A percentile compares a stretch with the other conserved stretches of the same genome.
Evolutionary conservation across 148 eudicot genomes (phyloP).

Genomic region (Rhododendron vialii): DNA sequence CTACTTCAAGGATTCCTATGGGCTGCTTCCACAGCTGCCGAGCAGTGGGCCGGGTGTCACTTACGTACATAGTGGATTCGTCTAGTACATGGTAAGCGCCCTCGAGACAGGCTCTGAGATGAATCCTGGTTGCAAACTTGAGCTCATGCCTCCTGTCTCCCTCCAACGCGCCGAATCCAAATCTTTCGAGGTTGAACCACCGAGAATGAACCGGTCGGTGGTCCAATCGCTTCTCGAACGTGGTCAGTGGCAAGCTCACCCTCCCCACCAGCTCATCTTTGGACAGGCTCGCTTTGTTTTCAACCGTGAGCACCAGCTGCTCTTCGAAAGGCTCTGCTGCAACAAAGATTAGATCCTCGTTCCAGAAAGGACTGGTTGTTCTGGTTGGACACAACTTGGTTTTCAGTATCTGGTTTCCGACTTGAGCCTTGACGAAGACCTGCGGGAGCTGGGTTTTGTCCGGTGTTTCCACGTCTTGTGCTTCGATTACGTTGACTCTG

Average conservation of each 20-base stretch:
- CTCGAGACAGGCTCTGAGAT: slow-evolving; percentile 31
- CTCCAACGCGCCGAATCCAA: slow-evolving; percentile 25
- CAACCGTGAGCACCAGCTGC: slow-evolving; percentile 48
- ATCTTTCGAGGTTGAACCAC: slow-evolving; percentile 56
- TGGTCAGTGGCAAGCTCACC: slow-evolving; percentile 35
- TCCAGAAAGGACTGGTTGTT: slow-evolving; percentile 63
- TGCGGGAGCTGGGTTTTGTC: slow-evolving; percentile 52
- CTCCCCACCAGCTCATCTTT: slow-evolving; percentile 51
- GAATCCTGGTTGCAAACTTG: slow-evolving; percentile 33
- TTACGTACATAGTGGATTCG: slow-evolving; percentile 33
- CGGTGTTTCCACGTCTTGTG: slow-evolving; percentile 52
- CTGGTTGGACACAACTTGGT: slow-evolving; percentile 51
- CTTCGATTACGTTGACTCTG: slow-evolving; percentile 73
- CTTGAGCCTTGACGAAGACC: slow-evolving; percentile 53
- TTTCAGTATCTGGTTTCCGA: slow-evolving; percentile 51
- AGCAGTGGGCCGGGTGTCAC: slow-evolving; percentile 34
- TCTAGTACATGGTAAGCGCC: slow-evolving; percentile 43
- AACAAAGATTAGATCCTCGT: slow-evolving; percentile 68
- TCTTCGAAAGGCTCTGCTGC: slow-evolving; percentile 78
- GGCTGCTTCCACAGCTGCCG: slow-evolving; percentile 30
- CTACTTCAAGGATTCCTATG: slow-evolving; percentile 34
- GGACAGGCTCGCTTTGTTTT: slow-evolving; percentile 39
- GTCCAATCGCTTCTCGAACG: slow-evolving; percentile 51
- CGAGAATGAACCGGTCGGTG: slow-evolving; percentile 40
- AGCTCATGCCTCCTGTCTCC: slow-evolving; percentile 24